phyloP scores from a whole-genome alignment of 345 rosid species.

The Eucalyptus albens region DNA sequence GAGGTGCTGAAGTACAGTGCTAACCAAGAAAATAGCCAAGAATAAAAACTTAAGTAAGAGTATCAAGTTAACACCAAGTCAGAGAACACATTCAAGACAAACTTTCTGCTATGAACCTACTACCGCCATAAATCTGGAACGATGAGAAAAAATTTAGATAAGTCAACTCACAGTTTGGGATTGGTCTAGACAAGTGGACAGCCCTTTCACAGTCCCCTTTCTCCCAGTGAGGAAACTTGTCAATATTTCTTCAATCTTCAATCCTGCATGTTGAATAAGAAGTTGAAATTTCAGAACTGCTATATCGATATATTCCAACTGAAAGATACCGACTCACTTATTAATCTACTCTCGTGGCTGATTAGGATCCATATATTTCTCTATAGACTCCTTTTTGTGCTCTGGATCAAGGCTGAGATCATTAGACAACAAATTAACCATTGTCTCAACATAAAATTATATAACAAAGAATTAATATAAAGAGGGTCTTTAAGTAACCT shows the following conservation, averaged over 20 bases:
- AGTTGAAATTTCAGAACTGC: background rate
- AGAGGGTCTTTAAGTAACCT: conserved; percentile 23
- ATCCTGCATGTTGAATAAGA: background rate
- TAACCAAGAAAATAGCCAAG: background rate
- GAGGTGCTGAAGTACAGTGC: background rate
- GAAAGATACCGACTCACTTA: background rate
- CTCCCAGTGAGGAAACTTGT: background rate
- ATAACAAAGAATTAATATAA: background rate
- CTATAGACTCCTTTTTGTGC: conserved; percentile 94
- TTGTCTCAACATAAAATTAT: background rate
- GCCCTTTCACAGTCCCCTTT: background rate
- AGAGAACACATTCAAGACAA: background rate
- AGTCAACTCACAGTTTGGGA: background rate
- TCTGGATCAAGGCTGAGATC: conserved; percentile 89
- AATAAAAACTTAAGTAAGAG: background rate
- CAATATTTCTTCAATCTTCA: background rate
- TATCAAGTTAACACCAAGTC: background rate
- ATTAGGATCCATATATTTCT: conserved; percentile 79
- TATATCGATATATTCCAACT: background rate
- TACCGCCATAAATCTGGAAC: background rate
- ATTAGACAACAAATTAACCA: background rate
- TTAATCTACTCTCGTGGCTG: conserved; percentile 18
- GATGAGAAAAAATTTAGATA: background rate
- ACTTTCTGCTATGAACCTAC: background rate
- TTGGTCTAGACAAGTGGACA: background rate